These are phyloP conservation scores for Myxozyma mucilagina DNA, from an alignment of 805 yeast genomes.

Conservation along the genomic window DNA sequence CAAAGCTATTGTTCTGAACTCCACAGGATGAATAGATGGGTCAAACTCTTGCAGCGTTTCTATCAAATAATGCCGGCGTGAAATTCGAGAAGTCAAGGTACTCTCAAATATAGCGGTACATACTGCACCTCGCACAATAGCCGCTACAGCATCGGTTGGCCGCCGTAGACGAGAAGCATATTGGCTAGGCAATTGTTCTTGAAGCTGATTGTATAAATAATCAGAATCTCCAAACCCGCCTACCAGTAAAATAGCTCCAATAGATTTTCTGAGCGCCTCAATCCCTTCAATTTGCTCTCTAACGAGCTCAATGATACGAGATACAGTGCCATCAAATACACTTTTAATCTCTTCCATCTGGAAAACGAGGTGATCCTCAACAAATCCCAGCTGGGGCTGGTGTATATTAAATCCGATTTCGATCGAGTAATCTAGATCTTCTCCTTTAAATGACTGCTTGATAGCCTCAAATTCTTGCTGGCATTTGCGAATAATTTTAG, in stretches of 20 bases:
- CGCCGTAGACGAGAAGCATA: constrained; percentile 13
- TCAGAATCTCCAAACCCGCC: constrained; percentile 30
- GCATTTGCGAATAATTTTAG: constrained; percentile 15
- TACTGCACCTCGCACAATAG: constrained; percentile 30
- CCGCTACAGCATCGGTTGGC: constrained; percentile 24
- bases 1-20: background rate
- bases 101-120: constrained; percentile 22
- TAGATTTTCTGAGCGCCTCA: background rate
- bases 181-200: constrained; percentile 13
- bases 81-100: constrained; percentile 19
- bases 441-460: constrained; percentile 10
- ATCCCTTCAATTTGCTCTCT: constrained; percentile 20
- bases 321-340: constrained; percentile 14
- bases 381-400: constrained; percentile 7
- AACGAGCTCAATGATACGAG: constrained; percentile 16
- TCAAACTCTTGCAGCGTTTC: constrained; percentile 14
- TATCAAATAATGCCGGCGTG: constrained; percentile 25
- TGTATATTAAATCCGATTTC: constrained; percentile 15
- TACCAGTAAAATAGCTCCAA: constrained; percentile 23
- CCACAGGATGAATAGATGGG: constrained; percentile 21
- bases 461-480: constrained; percentile 10
- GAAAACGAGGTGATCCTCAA: constrained; percentile 16
- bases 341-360: constrained; percentile 18
- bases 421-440: constrained; percentile 3
- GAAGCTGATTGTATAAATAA: constrained; percentile 18